Base-by-base conservation (phyloP, 257 asterid genomes). In the Nyctanthes arbortristis region DNA sequence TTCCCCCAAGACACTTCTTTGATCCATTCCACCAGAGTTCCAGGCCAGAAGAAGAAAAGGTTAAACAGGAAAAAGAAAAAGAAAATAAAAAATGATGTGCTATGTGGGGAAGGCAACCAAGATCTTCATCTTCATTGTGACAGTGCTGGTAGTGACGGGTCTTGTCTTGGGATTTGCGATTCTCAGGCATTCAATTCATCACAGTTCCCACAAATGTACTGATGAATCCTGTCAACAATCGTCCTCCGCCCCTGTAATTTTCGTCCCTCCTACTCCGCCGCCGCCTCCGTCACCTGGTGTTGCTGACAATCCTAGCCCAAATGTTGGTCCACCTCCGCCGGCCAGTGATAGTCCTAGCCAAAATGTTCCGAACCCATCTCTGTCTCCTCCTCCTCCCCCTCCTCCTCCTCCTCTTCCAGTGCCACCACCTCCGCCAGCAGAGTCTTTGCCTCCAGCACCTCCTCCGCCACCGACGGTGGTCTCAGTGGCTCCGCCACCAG, bases 31-130 rank as follows among this genome's bases (percentile, higher is more conserved):
- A 2, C 3, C 59, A 24, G n/a, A n/a, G 24, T 20, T 52, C 30
- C 24, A 52, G 24, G 7, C 59, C 27, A 22, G 31, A 24, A 16
- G 22, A 20, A 20, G 0, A 45, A 1, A 1, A 2, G 2, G 10
- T 14, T 7, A 49, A 73, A 62, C 10, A 62, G 43, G 25, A 14
- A 11, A 6, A 45, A 35, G 7, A 49, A 13, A 4, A 12, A 18
- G 25, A 58, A 18, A 3, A n/a, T n/a, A n/a, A 27, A 52, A 63
- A 61, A 79, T 61, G 74, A 81, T 89, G 87, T 87, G 95, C 13
- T 91, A 85, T 75, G 87, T 91, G 29, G 97, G 97, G n/a, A 91
- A 91, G 75, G 97, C 97, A 14, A 91, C 97, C 65, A 91, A 91
- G 90, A 91, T 91, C 89, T 91, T 91, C 95, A 78, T 91, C 78